Conservation (phyloP, 2,329 filamentous ascomycete genomes). For the Hypoxylon sp. region DNA sequence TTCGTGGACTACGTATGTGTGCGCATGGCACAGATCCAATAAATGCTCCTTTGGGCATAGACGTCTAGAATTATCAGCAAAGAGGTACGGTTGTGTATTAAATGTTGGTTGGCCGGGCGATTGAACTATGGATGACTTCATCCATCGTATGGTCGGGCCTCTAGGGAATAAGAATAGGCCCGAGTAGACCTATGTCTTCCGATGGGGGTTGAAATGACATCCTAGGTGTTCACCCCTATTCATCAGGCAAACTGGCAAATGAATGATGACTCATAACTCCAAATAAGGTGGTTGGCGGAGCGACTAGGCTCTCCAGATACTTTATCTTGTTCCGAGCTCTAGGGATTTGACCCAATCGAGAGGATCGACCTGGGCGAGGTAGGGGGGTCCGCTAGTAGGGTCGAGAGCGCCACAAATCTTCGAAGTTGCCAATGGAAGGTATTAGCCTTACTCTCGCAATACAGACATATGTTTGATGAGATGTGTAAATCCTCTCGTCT, state of each 20-base stretch:
- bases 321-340: conserved; percentile 25
- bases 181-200: conserved; percentile 8
- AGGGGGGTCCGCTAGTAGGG: conserved; percentile 27
- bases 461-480: neutral
- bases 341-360: conserved; percentile 35
- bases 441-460: conserved; percentile 25
- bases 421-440: conserved; percentile 16
- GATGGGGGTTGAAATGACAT: conserved; percentile 12
- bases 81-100: conserved; percentile 18
- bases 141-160: conserved; percentile 18
- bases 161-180: conserved; percentile 7
- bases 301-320: conserved; percentile 22
- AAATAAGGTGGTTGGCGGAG: conserved; percentile 32
- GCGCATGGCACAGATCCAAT: conserved; percentile 28
- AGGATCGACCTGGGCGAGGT: conserved; percentile 20
- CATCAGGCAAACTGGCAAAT: conserved; percentile 10
- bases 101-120: conserved; percentile 24
- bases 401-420: conserved; percentile 27
- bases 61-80: conserved; percentile 10
- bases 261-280: conserved; percentile 32
- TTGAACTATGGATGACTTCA: conserved; percentile 20
- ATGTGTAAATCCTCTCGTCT: neutral
- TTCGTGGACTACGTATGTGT: conserved; percentile 14
- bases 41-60: conserved; percentile 18
- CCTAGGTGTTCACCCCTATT: conserved; percentile 22